Evolutionary conservation across 306 rosid genomes (phyloP).

Genomic region (Geum urbanum): DNA sequence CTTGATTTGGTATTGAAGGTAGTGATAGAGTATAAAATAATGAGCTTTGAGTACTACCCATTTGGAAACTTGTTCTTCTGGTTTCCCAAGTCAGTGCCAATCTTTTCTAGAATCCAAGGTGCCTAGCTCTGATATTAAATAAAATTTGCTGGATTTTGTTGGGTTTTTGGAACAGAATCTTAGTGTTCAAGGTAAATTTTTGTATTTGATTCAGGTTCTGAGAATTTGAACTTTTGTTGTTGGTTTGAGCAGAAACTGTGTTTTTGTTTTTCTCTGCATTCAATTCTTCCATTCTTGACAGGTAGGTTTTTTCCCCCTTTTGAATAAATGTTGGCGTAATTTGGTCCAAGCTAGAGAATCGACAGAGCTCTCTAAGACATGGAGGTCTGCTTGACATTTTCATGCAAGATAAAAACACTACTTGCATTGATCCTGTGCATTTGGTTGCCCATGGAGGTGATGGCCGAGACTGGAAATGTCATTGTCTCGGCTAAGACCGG

Average conservation of each 20-base stretch:
- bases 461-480: slow-evolving; percentile 42
- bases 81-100: slow-evolving; percentile 31
- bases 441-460: slow-evolving; percentile 44
- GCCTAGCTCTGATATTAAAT: slow-evolving; percentile 6
- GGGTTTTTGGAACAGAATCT: slow-evolving; percentile 28
- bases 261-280: slow-evolving; percentile 3
- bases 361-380: slow-evolving; percentile 21
- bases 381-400: slow-evolving; percentile 29
- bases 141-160: slow-evolving; percentile 7
- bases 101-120: slow-evolving; percentile 20
- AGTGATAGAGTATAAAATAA: neutral
- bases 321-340: slow-evolving; percentile 21
- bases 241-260: slow-evolving; percentile 10
- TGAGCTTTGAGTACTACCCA: slow-evolving; percentile 11
- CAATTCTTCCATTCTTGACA: slow-evolving; percentile 30
- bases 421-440: slow-evolving; percentile 39
- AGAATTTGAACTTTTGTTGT: slow-evolving; percentile 14
- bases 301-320: slow-evolving; percentile 36
- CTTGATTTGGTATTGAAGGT: slow-evolving; percentile 8
- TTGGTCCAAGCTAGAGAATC: slow-evolving; percentile 26
- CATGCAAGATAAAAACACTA: slow-evolving; percentile 24
- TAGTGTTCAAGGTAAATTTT: slow-evolving; percentile 26
- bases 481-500: slow-evolving; percentile 30
- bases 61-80: slow-evolving; percentile 20
- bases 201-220: slow-evolving; percentile 13